Conservation (phyloP, 2,329 filamentous ascomycete species). For the Cytospora mali region DNA sequence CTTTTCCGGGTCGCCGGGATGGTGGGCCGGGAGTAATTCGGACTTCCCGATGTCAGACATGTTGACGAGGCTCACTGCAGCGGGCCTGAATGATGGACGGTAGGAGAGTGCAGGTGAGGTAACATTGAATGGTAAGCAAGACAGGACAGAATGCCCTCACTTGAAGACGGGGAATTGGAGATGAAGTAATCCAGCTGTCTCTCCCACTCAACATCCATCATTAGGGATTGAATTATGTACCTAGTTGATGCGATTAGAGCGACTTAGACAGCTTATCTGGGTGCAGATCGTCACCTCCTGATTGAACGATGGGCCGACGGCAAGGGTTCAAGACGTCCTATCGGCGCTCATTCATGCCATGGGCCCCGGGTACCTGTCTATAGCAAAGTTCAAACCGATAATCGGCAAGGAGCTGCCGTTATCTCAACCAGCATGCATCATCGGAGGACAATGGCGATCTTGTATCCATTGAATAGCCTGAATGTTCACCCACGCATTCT, state of each 20-base stretch:
- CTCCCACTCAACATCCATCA: neutral
- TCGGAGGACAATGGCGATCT: neutral
- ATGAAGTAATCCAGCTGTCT: neutral
- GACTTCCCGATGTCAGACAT: slow-evolving; percentile 29
- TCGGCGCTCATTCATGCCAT: neutral
- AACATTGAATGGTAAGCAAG: too few relatives aligned
- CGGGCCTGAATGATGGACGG: neutral
- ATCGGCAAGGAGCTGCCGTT: neutral
- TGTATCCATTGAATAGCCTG: slow-evolving; percentile 5
- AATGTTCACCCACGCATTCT: too few relatives aligned
- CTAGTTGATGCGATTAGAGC: slow-evolving; percentile 2
- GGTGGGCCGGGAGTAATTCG: neutral
- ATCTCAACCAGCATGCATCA: neutral
- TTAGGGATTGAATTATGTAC: neutral
- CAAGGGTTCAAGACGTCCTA: neutral
- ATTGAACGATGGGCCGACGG: slow-evolving; percentile 3
- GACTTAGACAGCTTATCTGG: slow-evolving; percentile 11
- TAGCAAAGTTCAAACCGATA: neutral
- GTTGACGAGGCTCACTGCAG: neutral
- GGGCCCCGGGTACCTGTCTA: neutral
- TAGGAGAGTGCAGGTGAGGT: neutral
- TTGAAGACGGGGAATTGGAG: neutral
- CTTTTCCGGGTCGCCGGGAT: slow-evolving; percentile 23
- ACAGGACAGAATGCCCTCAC: neutral
- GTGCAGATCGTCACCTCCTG: slow-evolving; percentile 16